Percentiles rank a stretch among this genome's conserved stretches.
These are phyloP conservation scores for Magnaporthiopsis rhizophila DNA, from an alignment of 2,329 filamentous ascomycete genomes.

Conservation along the genomic window DNA sequence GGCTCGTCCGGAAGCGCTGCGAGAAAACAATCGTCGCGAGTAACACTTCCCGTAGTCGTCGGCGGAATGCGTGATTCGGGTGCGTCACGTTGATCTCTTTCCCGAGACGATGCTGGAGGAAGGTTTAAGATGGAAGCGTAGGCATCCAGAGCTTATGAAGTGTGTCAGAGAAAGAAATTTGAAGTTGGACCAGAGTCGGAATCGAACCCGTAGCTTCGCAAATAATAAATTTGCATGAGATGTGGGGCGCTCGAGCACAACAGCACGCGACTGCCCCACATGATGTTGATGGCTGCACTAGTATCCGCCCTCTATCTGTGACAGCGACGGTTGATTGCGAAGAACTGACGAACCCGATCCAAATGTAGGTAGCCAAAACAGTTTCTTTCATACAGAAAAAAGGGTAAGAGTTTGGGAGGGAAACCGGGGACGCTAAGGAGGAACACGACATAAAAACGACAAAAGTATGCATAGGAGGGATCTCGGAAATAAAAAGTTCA, in stretches of 20 bases:
- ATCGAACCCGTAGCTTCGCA: neutral
- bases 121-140: neutral
- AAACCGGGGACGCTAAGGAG: no score
- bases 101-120: neutral
- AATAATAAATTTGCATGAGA: neutral
- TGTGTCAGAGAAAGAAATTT: neutral
- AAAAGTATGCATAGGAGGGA: neutral
- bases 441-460: no score
- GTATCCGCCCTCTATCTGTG: neutral
- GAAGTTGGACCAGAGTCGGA: neutral
- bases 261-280: neutral
- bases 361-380: no score
- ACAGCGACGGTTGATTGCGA: neutral
- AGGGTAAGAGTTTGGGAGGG: no score
- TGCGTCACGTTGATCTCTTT: neutral
- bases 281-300: neutral
- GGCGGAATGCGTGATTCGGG: neutral
- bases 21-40: neutral
- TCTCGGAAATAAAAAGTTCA: neutral
- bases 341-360: no score
- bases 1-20: neutral
- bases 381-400: no score
- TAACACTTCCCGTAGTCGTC: neutral
- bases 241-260: neutral
- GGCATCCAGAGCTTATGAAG: neutral